A percentile compares a stretch with the other conserved stretches of the same genome.
Conservation (phyloP, 306 rosid genomes). For the Sindora glabra region DNA sequence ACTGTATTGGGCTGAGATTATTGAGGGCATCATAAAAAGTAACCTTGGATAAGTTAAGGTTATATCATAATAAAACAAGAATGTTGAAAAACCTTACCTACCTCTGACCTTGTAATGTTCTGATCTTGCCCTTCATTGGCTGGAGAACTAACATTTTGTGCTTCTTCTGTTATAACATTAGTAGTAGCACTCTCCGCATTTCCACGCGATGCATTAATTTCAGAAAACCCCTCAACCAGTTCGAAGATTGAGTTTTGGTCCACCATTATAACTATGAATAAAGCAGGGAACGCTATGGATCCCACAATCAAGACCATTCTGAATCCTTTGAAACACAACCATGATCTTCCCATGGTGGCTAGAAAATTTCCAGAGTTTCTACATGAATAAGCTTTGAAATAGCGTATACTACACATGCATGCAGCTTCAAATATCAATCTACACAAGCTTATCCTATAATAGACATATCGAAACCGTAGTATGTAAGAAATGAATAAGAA, state of each 20-base stretch:
- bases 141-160: neutral
- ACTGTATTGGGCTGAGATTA: too few species aligned
- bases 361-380: neutral
- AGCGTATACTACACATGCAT: neutral
- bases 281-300: neutral
- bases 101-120: neutral
- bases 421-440: too few species aligned
- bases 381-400: neutral
- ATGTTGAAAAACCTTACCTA: constrained; percentile 7
- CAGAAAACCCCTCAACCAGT: neutral
- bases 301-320: neutral
- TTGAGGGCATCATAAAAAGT: neutral
- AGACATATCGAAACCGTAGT: too few species aligned
- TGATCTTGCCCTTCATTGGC: neutral
- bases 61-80: too few species aligned
- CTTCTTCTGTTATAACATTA: neutral
- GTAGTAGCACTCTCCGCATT: neutral
- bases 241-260: neutral
- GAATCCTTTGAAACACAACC: neutral
- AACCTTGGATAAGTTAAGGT: neutral
- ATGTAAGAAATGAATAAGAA: neutral
- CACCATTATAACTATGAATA: neutral
- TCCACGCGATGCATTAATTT: neutral
- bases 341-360: neutral
- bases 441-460: too few species aligned